These are phyloP conservation scores for Paraphoma sp. DNA, from an alignment of 2,329 filamentous ascomycete species.

Conservation along the genomic window DNA sequence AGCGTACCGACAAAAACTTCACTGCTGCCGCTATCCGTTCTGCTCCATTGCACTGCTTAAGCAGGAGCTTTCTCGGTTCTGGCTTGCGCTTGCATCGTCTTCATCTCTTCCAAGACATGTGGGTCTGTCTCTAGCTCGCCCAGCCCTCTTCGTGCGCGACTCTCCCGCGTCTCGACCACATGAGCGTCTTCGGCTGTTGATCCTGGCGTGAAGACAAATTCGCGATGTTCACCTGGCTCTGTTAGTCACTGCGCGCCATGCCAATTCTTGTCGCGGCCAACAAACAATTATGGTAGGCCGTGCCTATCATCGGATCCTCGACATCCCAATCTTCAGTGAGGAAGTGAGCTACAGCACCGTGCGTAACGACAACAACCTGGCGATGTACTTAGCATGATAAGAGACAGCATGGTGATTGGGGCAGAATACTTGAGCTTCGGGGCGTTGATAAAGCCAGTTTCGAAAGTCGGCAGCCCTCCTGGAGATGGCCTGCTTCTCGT, in stretches of 20 bases:
- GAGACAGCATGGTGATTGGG: not conserved
- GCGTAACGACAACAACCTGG: constrained; percentile 77
- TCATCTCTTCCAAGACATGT: constrained; percentile 38
- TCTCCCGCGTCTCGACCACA: constrained; percentile 33
- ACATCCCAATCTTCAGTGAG: constrained; percentile 77
- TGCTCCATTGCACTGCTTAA: not conserved
- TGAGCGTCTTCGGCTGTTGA: constrained; percentile 37
- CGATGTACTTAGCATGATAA: not conserved
- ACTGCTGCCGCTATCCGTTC: not conserved
- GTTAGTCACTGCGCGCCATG: not conserved
- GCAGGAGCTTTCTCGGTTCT: not conserved
- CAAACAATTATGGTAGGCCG: constrained; percentile 41
- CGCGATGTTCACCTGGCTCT: constrained; percentile 34
- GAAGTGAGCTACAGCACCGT: constrained; percentile 85
- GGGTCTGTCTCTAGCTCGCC: constrained; percentile 30
- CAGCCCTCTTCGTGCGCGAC: constrained; percentile 22
- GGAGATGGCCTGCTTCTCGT: constrained; percentile 33
- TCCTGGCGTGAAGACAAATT: constrained; percentile 35
- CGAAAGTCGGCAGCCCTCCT: constrained; percentile 38
- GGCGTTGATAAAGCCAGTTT: constrained; percentile 34
- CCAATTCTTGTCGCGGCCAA: not conserved
- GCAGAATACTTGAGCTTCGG: constrained; percentile 31
- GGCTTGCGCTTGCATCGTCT: constrained; percentile 15
- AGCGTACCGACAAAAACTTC: not conserved
- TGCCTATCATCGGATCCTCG: constrained; percentile 36